These are phyloP conservation scores for Phaeomoniella chlamydospora DNA, from an alignment of 2,329 filamentous ascomycete species.

Conservation along the genomic window DNA sequence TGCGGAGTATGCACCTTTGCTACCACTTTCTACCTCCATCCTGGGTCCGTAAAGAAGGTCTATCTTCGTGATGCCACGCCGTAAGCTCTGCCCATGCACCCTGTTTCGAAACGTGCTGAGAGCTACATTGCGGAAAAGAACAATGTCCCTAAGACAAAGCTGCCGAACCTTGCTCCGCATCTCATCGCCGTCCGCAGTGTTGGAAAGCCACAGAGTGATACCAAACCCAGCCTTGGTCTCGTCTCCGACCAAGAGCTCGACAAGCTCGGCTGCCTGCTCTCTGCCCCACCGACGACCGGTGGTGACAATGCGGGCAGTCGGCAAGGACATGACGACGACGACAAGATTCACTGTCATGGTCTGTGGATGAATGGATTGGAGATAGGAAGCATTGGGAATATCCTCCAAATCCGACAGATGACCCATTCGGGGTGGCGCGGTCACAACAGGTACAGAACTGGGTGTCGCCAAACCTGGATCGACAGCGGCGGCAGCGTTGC, in stretches of 20 bases:
- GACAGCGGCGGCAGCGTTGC: background rate
- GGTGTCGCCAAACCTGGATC: background rate
- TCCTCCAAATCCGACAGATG: conserved; percentile 49
- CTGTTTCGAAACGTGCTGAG: conserved; percentile 59
- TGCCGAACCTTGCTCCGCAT: conserved; percentile 7
- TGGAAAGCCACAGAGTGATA: conserved; percentile 66
- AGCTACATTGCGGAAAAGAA: conserved; percentile 67
- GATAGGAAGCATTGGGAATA: conserved; percentile 52
- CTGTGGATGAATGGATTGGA: conserved; percentile 57
- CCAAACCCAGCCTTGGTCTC: conserved; percentile 69
- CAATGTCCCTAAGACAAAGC: conserved; percentile 53
- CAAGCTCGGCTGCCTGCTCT: conserved; percentile 40
- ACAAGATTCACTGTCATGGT: conserved; percentile 73
- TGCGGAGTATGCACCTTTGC: background rate
- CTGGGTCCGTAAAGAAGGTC: conserved; percentile 48
- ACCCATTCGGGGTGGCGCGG: background rate
- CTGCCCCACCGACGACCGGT: conserved; percentile 42
- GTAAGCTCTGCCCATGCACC: conserved; percentile 75
- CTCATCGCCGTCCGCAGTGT: conserved; percentile 9
- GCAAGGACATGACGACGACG: conserved; percentile 62
- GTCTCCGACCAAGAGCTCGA: conserved; percentile 72
- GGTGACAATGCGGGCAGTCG: conserved; percentile 50
- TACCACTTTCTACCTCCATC: conserved; percentile 29
- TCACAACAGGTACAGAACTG: too few species aligned
- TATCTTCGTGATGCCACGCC: conserved; percentile 54